Evolutionary conservation across 2,329 filamentous ascomycete genomes (phyloP).

Genomic region (Lizonia empirigonia): DNA sequence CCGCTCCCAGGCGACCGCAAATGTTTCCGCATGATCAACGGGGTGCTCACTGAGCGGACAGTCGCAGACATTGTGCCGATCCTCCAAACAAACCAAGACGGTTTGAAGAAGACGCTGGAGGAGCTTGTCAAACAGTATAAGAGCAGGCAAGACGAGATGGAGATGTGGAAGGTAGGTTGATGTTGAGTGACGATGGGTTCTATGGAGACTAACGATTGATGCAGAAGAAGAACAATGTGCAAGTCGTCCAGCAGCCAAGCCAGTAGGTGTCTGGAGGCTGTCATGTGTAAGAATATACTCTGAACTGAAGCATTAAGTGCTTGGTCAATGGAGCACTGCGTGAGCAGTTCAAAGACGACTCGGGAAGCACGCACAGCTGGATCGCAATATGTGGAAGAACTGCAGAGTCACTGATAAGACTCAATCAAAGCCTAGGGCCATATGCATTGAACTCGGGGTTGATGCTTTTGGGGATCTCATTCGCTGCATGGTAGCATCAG

Average conservation of each 20-base stretch:
- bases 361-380: no score
- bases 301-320: background rate
- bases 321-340: background rate
- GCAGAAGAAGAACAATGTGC: constrained; percentile 88
- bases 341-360: no score
- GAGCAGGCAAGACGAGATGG: constrained; percentile 89
- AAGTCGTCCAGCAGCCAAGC: constrained; percentile 75
- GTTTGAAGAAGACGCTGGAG: constrained; percentile 89
- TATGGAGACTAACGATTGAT: constrained; percentile 14
- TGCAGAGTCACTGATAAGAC: no score
- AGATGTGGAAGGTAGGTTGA: constrained; percentile 92
- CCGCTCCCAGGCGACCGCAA: constrained; percentile 85
- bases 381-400: no score
- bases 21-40: constrained; percentile 99
- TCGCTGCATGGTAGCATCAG: no score
- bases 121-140: constrained; percentile 98
- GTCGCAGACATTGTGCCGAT: constrained; percentile 91
- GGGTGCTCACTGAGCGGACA: constrained; percentile 90
- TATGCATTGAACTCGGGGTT: no score
- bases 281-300: background rate
- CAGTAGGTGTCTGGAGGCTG: constrained; percentile 24
- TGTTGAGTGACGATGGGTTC: background rate
- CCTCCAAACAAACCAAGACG: constrained; percentile 90
- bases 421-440: no score
- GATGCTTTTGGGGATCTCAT: no score